Evolutionary conservation across 805 yeast species (phyloP), one percentile per base, ranked within the genome.

Genomic region (Cyberlindnera nakhonratchasimensis): DNA sequence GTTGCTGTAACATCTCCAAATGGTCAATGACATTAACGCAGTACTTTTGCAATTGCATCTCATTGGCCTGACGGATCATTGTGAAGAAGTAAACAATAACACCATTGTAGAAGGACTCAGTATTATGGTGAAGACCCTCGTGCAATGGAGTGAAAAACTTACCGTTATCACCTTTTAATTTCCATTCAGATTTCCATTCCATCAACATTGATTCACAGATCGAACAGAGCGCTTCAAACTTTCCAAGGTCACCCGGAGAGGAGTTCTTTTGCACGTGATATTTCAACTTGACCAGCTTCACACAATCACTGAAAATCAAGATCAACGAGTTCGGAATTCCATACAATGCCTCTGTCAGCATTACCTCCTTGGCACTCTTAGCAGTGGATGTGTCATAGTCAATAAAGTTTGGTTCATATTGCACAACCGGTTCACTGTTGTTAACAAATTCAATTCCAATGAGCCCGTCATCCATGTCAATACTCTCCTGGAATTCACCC

Each of bases 301-400:
- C 87, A 13, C 85, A 80, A 48, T 83, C 86, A 44, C 84, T 75
- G 62, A 88, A 86, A 40, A 87, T 64, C 18, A 80, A 53, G 42
- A 86, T 81, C 32, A 88, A 66, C 3, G 95, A 83, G 55, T 85
- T 86, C 7, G 96, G 96, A 42, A 88, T 66, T 1, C 96, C 96
- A 58, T 86, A 87, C 37, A 87, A 67, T 0, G 90, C 86, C 60
- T 85, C 95, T 1, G 90, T 81, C 8, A 89, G 80, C 47, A 82
- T 70, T 40, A 75, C 75, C 28, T 74, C 77, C 46, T 61, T 66
- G 58, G 69, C 58, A 23, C 67, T 48, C 55, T 67, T 19, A 67
- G 68, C 37, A 62, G 66, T 44, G 18, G 51, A 45, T 1, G 51
- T 43, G 16, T 34, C 42, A 22, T 48, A 51, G 47, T 67, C 75